A percentile compares a stretch with the other conserved stretches of the same genome.
phyloP scores from a whole-genome alignment of 2,329 filamentous ascomycete genomes.

The Blastomyces parvus region DNA sequence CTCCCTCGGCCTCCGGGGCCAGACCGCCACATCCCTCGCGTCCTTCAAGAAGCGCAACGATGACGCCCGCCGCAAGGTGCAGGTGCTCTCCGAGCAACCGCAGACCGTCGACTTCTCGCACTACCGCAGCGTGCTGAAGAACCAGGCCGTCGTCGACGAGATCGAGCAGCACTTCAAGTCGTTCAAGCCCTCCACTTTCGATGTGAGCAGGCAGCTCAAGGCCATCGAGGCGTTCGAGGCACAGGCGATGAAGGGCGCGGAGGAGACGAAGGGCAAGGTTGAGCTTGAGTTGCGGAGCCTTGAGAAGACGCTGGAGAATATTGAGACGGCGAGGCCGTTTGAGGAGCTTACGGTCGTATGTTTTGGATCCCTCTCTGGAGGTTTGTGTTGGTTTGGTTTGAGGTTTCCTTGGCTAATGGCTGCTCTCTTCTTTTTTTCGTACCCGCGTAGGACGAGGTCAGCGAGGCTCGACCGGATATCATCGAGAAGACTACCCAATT shows the following conservation, averaged over 20 bases:
- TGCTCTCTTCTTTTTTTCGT: slow-evolving; percentile 5
- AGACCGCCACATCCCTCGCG: slow-evolving; percentile 82
- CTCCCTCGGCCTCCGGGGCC: slow-evolving; percentile 91
- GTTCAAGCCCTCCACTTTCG: slow-evolving; percentile 91
- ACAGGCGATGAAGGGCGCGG: slow-evolving; percentile 91
- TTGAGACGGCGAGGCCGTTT: slow-evolving; percentile 89
- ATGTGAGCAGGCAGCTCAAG: slow-evolving; percentile 89
- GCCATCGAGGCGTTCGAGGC: slow-evolving; percentile 96
- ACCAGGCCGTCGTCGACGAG: slow-evolving; percentile 89
- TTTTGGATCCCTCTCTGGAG: slow-evolving; percentile 27
- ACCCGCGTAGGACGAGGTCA: slow-evolving; percentile 71
- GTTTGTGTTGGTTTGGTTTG: neutral
- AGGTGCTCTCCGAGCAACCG: slow-evolving; percentile 70
- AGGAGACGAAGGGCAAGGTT: slow-evolving; percentile 93
- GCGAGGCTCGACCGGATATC: slow-evolving; percentile 86
- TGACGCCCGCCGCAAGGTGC: slow-evolving; percentile 89
- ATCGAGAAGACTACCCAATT: slow-evolving; percentile 93
- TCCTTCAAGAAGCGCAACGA: slow-evolving; percentile 99
- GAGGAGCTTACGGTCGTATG: slow-evolving; percentile 95
- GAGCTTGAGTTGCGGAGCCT: slow-evolving; percentile 91
- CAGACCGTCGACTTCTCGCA: slow-evolving; percentile 84
- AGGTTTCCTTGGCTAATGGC: neutral
- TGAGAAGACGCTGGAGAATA: slow-evolving; percentile 91
- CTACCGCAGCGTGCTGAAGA: slow-evolving; percentile 90
- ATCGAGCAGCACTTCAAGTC: slow-evolving; percentile 89